These are phyloP conservation scores for Osmanthus fragrans DNA, from an alignment of 257 asterid species.

Conservation along the genomic window DNA sequence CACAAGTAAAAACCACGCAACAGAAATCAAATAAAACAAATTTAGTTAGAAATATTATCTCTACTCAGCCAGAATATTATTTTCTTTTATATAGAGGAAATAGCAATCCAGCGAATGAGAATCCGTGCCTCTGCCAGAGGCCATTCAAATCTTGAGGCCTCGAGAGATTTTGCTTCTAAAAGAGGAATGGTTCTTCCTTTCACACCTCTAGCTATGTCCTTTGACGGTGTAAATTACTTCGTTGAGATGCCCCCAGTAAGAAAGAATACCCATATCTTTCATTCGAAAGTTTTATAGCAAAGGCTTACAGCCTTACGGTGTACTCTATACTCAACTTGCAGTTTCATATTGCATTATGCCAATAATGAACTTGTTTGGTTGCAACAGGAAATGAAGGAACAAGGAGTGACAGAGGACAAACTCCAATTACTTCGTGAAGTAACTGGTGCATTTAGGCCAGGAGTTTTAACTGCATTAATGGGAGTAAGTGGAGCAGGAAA, in stretches of 20 bases:
- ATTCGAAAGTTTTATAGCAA: background rate
- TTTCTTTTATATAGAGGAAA: conserved; percentile 53
- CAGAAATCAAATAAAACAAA: background rate
- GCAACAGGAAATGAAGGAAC: conserved; percentile 67
- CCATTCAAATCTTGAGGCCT: conserved; percentile 33
- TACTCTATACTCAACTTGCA: background rate
- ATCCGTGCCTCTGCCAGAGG: conserved; percentile 34
- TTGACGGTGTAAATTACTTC: conserved; percentile 60
- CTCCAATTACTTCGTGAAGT: conserved; percentile 62
- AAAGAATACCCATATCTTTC: background rate
- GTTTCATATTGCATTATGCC: background rate
- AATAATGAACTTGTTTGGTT: background rate
- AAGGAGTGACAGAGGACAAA: conserved; percentile 59
- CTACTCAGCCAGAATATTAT: conserved; percentile 6
- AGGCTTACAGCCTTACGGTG: background rate
- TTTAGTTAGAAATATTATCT: background rate
- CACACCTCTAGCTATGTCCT: conserved; percentile 67
- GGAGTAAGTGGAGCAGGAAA: conserved; percentile 82
- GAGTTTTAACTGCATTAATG: conserved; percentile 72
- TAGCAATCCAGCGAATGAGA: conserved; percentile 59
- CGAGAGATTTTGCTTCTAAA: conserved; percentile 47
- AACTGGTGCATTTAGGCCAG: conserved; percentile 72
- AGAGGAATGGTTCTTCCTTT: conserved; percentile 85
- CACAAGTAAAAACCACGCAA: conserved; percentile 44
- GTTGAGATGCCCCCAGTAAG: conserved; percentile 78